Base-by-base conservation (phyloP, 805 yeast species). In the Schwanniomyces occidentalis region DNA sequence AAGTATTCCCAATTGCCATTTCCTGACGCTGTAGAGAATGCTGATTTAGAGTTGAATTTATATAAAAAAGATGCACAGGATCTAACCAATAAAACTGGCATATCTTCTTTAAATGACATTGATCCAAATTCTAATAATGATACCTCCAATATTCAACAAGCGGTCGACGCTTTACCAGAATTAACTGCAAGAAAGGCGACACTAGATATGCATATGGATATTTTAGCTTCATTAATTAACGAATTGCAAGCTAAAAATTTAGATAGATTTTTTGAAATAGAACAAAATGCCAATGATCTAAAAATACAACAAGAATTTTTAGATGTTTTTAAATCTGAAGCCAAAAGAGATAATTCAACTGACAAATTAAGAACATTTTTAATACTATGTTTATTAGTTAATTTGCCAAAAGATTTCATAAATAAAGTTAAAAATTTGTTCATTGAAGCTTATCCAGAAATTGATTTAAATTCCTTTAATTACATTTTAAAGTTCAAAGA, bases 1-100 rank as follows among this genome's bases (percentile, higher is more conserved):
- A 72, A 74, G 42, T 90, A 93, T 61, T 73, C 95, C 8, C 83
- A 83, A 32, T 65, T 87, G 38, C 98, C 99, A 24, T 93, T 93
- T 69, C 99, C 99, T 1, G 97, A 91, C 56, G 98, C 95, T n/a
- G 99, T 95, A 21, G 99, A 93, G 58, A 87, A 87, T 60, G 95
- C 95, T 14, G 98, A 93, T 53, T 63, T 73, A 17, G 97, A 88
- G 40, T 71, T 90, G 41, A 78, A 82, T 40, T 71, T 73, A 35
- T 93, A 93, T 63, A 91, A 90, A 46, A 75, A 76, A 38, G 96
- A 88, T 49, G 96, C 97, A 2, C 83, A 82, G 42, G 95, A 85
- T 40, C 71, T 95, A 33, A 88, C 97, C 1, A 75, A 76, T 31
- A 80, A 76, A 44, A 83, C 95, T 1, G 86, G 85, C 24, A 77